Evolutionary conservation across 192 early-diverging fungal species (phyloP).

Genomic region (Umbelopsis sp.): DNA sequence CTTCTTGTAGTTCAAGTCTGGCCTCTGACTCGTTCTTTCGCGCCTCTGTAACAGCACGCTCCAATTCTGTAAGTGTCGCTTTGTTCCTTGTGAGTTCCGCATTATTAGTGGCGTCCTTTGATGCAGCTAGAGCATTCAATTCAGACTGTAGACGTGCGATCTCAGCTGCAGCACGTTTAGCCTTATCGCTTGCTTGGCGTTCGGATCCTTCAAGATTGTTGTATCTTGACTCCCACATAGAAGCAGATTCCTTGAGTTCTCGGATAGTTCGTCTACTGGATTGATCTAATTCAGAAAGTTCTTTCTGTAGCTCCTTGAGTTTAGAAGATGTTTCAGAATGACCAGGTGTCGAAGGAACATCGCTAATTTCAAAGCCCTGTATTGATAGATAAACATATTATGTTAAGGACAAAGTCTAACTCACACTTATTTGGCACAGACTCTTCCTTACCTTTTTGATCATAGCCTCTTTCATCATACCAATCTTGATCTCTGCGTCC

Average conservation of each 20-base stretch:
- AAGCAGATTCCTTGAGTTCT: conserved; percentile 19
- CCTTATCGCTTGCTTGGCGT: conserved; percentile 29
- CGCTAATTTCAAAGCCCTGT: conserved; percentile 44
- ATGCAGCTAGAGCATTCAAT: not conserved
- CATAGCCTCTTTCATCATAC: conserved; percentile 47
- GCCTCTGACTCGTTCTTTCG: not conserved
- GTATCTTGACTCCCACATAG: conserved; percentile 28
- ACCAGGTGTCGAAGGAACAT: not conserved
- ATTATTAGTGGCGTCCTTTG: conserved; percentile 1
- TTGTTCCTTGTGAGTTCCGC: conserved; percentile 12
- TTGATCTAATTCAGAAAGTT: conserved; percentile 13
- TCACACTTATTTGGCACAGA: not conserved
- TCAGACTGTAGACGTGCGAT: conserved; percentile 18
- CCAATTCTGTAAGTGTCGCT: not conserved
- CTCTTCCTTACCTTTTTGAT: conserved; percentile 27
- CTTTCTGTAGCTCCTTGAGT: conserved; percentile 6
- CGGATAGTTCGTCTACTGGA: not conserved
- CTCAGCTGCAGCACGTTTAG: conserved; percentile 24
- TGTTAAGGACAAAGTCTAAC: not conserved
- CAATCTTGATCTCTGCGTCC: conserved; percentile 43
- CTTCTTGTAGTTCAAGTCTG: not conserved
- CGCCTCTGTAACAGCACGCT: conserved; percentile 20
- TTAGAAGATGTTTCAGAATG: not conserved
- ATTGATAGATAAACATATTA: not conserved
- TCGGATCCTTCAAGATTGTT: not conserved